Base-by-base conservation (phyloP, 305 asterid species). In the Plantago rigida region DNA sequence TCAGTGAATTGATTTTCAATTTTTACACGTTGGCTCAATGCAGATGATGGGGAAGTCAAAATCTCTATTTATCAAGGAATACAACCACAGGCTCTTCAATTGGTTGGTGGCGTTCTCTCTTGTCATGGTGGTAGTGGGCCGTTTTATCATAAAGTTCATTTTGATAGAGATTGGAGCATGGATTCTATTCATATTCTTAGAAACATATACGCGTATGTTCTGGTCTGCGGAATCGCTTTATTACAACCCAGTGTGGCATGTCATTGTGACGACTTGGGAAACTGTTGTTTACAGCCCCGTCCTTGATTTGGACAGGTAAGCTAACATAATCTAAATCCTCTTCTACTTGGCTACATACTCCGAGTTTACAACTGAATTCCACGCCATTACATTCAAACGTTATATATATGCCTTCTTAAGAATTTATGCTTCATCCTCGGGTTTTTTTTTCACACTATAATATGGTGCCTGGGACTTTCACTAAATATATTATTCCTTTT, bases 221-320 rank as follows among this genome's bases (percentile, higher is more conserved):
- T 92, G 99, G 99, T 79, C 99, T 12, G 91, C 99, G 17, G 99
- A 92, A 75, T 82, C 99, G 58, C 97, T 92, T 56, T 92, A 92
- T 77, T 92, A 92, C 87, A 92, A 92, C 68, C 94, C 97, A 3
- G 83, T 85, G 13, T 92, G 99, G 99, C 88, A 92, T 63, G 80
- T 71, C 39, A 88, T 92, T 53, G 96, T 92, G 41, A 74, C 81
- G 41, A 77, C 96, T 55, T 92, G 99, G 99, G 99, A 92, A 77
- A 69, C 84, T 22, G 75, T 92, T 22, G 99, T 92, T 34, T 92
- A 92, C 82, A 89, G 99, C 78, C 99, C 99, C 49, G 51, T 92
- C 63, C 94, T 92, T 59, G 99, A 92, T 75, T 80, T 92, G 74
- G 99, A 92, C 94, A 86, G 99, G 99, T 92, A 71, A 58, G 54